A percentile compares a stretch with the other conserved stretches of the same genome.
Evolutionary conservation across 805 yeast species (phyloP).

Genomic region (Monosporozyma aerobia): DNA sequence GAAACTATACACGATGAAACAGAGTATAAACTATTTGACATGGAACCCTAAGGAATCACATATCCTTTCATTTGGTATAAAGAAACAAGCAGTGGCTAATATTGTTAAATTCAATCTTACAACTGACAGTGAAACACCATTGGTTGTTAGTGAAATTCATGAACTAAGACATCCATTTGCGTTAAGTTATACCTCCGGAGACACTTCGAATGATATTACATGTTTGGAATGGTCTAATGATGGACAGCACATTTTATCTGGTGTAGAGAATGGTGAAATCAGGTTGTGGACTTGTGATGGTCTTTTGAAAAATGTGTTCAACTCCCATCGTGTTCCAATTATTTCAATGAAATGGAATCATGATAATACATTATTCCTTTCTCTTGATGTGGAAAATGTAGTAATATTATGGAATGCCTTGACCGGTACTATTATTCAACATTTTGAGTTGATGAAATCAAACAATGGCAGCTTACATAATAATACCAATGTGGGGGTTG

Average conservation of each 20-base stretch:
- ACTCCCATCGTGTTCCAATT: slow-evolving; percentile 47
- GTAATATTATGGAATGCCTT: slow-evolving; percentile 59
- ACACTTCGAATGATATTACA: slow-evolving; percentile 25
- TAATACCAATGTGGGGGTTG: neutral
- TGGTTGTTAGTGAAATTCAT: neutral
- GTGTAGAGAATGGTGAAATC: slow-evolving; percentile 61
- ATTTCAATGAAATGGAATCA: slow-evolving; percentile 52
- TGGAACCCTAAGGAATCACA: slow-evolving; percentile 47
- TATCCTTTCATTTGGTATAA: slow-evolving; percentile 48
- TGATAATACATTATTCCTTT: slow-evolving; percentile 43
- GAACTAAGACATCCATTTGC: slow-evolving; percentile 32
- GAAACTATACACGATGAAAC: slow-evolving; percentile 30
- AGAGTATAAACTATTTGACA: slow-evolving; percentile 32
- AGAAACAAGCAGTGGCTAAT: slow-evolving; percentile 36
- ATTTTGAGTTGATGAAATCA: slow-evolving; percentile 31
- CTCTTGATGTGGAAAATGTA: slow-evolving; percentile 49
- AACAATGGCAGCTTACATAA: slow-evolving; percentile 2
- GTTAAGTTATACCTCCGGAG: slow-evolving; percentile 14
- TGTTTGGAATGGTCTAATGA: slow-evolving; percentile 53
- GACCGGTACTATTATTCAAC: slow-evolving; percentile 41
- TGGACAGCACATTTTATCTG: slow-evolving; percentile 56
- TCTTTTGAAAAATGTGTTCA: slow-evolving; percentile 45
- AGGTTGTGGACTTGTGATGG: slow-evolving; percentile 76
- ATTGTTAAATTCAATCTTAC: slow-evolving; percentile 32
- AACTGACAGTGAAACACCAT: slow-evolving; percentile 2